Evolutionary conservation across 2,329 filamentous ascomycete species (phyloP).

Genomic region (Lasiodiplodia sp.): DNA sequence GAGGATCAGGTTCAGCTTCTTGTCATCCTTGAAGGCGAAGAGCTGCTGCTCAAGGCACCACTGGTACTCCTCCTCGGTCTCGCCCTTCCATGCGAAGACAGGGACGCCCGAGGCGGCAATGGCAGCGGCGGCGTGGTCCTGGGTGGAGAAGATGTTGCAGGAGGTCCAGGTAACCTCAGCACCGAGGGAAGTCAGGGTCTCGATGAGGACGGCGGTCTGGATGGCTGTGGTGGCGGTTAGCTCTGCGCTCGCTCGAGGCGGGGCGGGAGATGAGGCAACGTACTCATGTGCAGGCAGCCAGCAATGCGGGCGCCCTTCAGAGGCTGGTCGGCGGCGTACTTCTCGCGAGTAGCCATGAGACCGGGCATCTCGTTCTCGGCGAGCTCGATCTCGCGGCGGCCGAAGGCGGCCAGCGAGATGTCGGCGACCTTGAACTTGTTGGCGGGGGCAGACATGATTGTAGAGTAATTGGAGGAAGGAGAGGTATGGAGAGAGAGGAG

Average conservation of each 20-base stretch:
- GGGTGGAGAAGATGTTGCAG: conserved; percentile 99
- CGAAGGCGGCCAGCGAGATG: conserved; percentile 95
- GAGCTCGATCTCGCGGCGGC: conserved; percentile 98
- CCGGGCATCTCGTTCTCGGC: conserved; percentile 93
- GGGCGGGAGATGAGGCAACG: conserved; percentile 38
- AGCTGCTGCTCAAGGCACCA: conserved; percentile 99
- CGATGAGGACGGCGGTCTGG: conserved; percentile 98
- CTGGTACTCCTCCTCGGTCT: conserved; percentile 99
- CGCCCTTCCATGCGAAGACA: conserved; percentile 84
- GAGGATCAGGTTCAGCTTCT: conserved; percentile 98
- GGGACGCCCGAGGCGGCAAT: conserved; percentile 93
- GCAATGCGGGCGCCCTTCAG: conserved; percentile 94
- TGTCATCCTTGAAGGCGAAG: conserved; percentile 91
- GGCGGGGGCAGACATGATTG: conserved; percentile 75
- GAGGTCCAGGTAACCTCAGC: conserved; percentile 99
- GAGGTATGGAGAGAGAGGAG: conserved; percentile 32
- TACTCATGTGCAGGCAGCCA: conserved; percentile 97
- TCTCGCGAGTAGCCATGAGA: conserved; percentile 91
- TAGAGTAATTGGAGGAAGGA: conserved; percentile 32
- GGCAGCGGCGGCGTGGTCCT: conserved; percentile 97
- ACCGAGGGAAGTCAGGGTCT: conserved; percentile 92
- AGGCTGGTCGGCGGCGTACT: conserved; percentile 93
- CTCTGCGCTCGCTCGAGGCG: conserved; percentile 11
- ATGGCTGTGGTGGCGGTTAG: conserved; percentile 66
- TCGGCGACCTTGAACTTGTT: conserved; percentile 98